phyloP scores from a whole-genome alignment of 2,329 filamentous ascomycete species.

The Cladobotryum protrusum region DNA sequence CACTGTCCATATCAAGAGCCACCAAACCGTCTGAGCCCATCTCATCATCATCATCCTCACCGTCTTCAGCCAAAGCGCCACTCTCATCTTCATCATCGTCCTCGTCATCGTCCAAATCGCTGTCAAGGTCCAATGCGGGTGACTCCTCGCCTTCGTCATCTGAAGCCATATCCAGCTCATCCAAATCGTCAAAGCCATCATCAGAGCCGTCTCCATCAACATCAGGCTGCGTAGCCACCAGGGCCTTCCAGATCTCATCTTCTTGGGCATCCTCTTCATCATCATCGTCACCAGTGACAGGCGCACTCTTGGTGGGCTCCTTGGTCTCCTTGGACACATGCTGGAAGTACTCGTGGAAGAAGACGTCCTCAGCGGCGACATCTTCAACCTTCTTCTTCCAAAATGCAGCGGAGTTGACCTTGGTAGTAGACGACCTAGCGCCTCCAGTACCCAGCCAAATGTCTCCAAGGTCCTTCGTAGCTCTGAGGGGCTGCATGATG shows the following conservation, averaged over 20 bases:
- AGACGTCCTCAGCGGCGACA: slow-evolving; percentile 84
- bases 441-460: slow-evolving; percentile 50
- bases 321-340: slow-evolving; percentile 59
- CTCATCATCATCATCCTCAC: slow-evolving; percentile 4
- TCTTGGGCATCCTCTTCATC: slow-evolving; percentile 56
- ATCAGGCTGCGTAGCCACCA: slow-evolving; percentile 75
- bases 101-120: slow-evolving; percentile 42
- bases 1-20: slow-evolving; percentile 30
- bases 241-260: slow-evolving; percentile 86
- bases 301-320: slow-evolving; percentile 40
- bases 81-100: slow-evolving; percentile 5
- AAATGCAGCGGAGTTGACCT: slow-evolving; percentile 81
- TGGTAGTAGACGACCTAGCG: slow-evolving; percentile 28
- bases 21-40: slow-evolving; percentile 34
- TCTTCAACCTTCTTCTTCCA: slow-evolving; percentile 87
- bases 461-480: slow-evolving; percentile 46
- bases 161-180: slow-evolving; percentile 44
- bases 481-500: slow-evolving; percentile 87
- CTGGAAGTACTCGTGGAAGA: slow-evolving; percentile 97
- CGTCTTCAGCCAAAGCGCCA: slow-evolving; percentile 2
- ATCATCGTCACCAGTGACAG: slow-evolving; percentile 45
- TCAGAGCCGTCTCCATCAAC: slow-evolving; percentile 44
- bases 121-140: slow-evolving; percentile 32
- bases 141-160: slow-evolving; percentile 40
- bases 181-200: slow-evolving; percentile 42